Evolutionary conservation across 306 rosid species (phyloP), one percentile per base, ranked within the genome.

Genomic region (Dalbergia cultrata): DNA sequence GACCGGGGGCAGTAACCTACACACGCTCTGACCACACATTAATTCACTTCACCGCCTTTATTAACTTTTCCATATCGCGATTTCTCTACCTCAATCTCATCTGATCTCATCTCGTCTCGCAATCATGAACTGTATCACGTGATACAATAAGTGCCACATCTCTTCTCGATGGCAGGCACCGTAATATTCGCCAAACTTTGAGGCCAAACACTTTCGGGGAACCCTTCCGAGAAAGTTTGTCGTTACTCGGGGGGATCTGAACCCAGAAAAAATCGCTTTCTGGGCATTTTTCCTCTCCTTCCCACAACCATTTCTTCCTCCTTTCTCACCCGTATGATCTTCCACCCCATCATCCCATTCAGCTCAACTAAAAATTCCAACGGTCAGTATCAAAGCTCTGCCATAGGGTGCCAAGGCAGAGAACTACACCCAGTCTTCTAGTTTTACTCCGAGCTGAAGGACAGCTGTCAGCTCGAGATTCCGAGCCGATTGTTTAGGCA

Each of bases 391-490:
- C 13, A 10, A 13, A 34, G 8, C 6, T 43, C 3, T 6, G 8
- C 1, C 13, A 0, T 50, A 9, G 22, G 2, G 12, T 44, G 6
- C 8, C 1, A 9, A 18, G 39, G 58, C 35, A 74, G 31, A 0
- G 0, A 33, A 80, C 47, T 1, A 12, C 4, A 50, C 4, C 85
- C 62, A 73, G 0, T 19, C 67, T 26, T 74, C 74, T 11, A 18
- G 64, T 74, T 65, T 79, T 50, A 49, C 80, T 41, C 66, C 62
- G 26, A 82, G 90, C 93, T 80, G 80, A 85, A 63, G 57, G 43
- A 83, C 91, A 84, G 88, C 90, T 90, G 91, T 86, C 86, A 86
- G 92, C 92, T 86, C 56, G 56, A 85, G 87, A 89, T 92, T 86
- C 93, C 94, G 81, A 85, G 94, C 94, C 92, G 92, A 83, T 82